Evolutionary conservation across 106 monocot genomes (phyloP).

Genomic region (Amphibolis antarctica): DNA sequence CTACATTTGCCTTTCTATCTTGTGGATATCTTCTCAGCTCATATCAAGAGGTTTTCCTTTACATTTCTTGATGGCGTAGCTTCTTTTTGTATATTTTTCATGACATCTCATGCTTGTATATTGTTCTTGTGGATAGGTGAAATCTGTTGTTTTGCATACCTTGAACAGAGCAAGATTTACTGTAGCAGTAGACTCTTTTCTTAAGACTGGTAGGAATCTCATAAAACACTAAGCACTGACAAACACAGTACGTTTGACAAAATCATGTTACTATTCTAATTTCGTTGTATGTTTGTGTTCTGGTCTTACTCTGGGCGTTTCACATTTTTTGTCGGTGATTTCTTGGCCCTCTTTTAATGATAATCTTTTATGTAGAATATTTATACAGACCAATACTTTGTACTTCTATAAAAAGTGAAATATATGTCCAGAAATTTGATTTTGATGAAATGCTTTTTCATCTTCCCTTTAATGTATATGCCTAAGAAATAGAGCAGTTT

Average conservation of each 20-base stretch:
- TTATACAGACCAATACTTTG: too few species aligned
- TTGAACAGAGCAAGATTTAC: constrained; percentile 87
- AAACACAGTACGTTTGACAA: background rate
- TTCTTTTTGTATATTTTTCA: background rate
- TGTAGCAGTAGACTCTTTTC: constrained; percentile 88
- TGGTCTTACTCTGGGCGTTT: background rate
- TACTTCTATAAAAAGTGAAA: too few species aligned
- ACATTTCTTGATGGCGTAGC: background rate
- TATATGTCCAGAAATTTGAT: too few species aligned
- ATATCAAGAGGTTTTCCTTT: constrained; percentile 65
- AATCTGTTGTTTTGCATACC: constrained; percentile 86
- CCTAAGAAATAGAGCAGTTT: too few species aligned
- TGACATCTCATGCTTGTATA: constrained; percentile 1
- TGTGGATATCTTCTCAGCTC: constrained; percentile 94
- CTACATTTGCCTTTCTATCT: constrained; percentile 79
- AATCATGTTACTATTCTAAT: too few species aligned
- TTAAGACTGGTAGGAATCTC: constrained; percentile 59
- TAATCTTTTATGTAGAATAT: too few species aligned
- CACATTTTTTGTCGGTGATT: too few species aligned
- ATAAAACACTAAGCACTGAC: background rate
- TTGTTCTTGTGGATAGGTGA: constrained; percentile 46
- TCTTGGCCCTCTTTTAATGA: too few species aligned
- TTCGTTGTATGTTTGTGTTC: background rate
- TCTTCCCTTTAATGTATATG: too few species aligned
- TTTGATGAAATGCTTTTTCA: too few species aligned